Evolutionary conservation across 2,329 filamentous ascomycete genomes (phyloP), one percentile per base, ranked within the genome.

Genomic region (Trichoderma brevicompactum): DNA sequence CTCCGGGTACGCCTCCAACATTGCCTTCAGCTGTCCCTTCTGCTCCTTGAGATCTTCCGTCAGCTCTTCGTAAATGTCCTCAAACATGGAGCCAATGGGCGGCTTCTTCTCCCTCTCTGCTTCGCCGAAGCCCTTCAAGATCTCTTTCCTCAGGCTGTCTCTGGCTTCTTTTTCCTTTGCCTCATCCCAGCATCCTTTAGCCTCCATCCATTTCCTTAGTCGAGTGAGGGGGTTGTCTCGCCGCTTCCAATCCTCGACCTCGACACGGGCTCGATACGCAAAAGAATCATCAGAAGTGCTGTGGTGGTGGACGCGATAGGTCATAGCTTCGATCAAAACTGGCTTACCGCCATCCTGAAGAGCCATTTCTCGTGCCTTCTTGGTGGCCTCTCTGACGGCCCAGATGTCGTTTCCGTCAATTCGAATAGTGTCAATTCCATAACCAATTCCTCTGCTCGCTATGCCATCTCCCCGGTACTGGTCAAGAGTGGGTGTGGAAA

Each of bases 261-360:
- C 95, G 0, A 97, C 89, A 32, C 90, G 88, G 1, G 94, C 93
- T 8, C 95, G 90, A 80, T 99, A 99, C 0, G 95, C 95, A 73
- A 97, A 99, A 32, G 91, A 95, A 79, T 99, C 95, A 74, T 99
- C 95, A 0, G 91, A 95, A 0, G 95, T 99, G 78, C 92, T 97
- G 80, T 99, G 95, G 75, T 99, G 93, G 7, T 92, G 94, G 49
- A 98, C 94, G n/a, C 95, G 92, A 79, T 99, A 99, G 28, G 92
- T 94, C 92, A 99, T 96, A 64, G 93, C 93, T 79, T 99, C 95
- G 46, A 99, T 90, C 7, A 99, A 81, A 0, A 99, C 86, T 0
- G 92, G 93, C 68, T 86, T 87, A 4, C 92, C 91, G n/a, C 92
- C 92, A 49, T 92, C 88, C 64, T 90, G 82, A 3, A 98, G 83